Base-by-base conservation (phyloP, 1,139 yeast genomes). In the Nakaseomyces uthaithaninus region DNA sequence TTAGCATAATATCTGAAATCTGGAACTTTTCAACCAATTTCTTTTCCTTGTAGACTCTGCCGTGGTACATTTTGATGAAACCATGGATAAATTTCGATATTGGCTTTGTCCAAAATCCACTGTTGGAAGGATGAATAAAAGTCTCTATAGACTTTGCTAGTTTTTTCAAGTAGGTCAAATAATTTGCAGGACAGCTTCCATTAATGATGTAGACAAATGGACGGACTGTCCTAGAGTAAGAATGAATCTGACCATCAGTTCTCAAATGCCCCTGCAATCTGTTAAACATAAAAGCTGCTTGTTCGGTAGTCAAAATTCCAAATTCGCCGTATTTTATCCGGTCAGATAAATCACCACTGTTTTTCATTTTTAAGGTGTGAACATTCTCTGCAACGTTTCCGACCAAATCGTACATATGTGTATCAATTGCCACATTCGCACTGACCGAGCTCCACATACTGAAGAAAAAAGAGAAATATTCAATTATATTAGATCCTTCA, bases 111-210 rank as follows among this genome's bases (percentile, higher is more conserved):
- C 98, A 89, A 17, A 73, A 72, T 0, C 96, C 97, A 15, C 71
- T 63, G 57, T 89, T 89, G 0, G 97, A 87, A 3, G 98, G 98
- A 62, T 91, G 96, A 10, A 80, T 80, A 61, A 80, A 85, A 27
- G 95, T 84, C 48, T 77, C 81, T n/a, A 87, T 68, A 0, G 94
- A 78, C 46, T 79, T 78, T 20, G 81, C 55, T 33, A 84, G 63
- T 0, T 76, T 69, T 30, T 68, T 67, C 12, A 91, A 53, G 31
- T 71, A 66, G 10, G 69, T 74, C 49, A 83, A 57, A 11, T 80
- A 69, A 2, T 74, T 74, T n/a, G 64, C 71, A 4, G 68, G 63
- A 27, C 62, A 54, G 10, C 68, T 64, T 0, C 86, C 82, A 27
- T 71, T 70, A 7, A 87, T 63, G 0, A 93, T 80, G 56, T 72